phyloP scores from a whole-genome alignment of 176 grass and related monocot species.

The Carex littledalei region DNA sequence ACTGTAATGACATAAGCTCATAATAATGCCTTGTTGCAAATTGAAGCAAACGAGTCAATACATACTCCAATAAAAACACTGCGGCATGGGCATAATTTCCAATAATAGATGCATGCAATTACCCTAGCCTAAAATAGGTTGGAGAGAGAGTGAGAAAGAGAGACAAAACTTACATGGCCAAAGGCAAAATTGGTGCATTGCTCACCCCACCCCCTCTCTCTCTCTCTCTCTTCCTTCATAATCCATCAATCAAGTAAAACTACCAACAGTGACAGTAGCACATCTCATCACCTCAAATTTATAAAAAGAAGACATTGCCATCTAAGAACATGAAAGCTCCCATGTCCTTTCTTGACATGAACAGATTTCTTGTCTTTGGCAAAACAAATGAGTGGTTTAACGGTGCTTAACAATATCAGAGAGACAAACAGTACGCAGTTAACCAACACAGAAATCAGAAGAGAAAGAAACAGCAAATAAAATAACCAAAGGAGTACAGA shows the following conservation, averaged over 20 bases:
- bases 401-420: neutral
- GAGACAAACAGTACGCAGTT: neutral
- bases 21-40: neutral
- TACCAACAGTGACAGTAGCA: neutral
- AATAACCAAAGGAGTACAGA: neutral
- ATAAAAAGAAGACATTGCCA: slow-evolving; percentile 11
- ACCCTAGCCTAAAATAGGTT: neutral
- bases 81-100: slow-evolving; percentile 11
- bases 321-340: slow-evolving; percentile 6
- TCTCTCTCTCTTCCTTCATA: neutral
- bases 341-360: slow-evolving; percentile 22
- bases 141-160: neutral
- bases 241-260: slow-evolving; percentile 16
- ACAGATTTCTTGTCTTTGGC: neutral
- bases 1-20: neutral
- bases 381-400: neutral
- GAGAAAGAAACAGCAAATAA: neutral
- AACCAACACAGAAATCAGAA: neutral
- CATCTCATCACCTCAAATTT: slow-evolving; percentile 19
- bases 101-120: slow-evolving; percentile 30
- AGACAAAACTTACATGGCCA: slow-evolving; percentile 10
- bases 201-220: neutral
- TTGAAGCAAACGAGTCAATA: neutral
- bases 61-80: neutral
- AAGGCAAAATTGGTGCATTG: slow-evolving; percentile 17